Base-by-base conservation (phyloP, 1,284 basidiomycete species). In the Porogramme epimiltina region DNA sequence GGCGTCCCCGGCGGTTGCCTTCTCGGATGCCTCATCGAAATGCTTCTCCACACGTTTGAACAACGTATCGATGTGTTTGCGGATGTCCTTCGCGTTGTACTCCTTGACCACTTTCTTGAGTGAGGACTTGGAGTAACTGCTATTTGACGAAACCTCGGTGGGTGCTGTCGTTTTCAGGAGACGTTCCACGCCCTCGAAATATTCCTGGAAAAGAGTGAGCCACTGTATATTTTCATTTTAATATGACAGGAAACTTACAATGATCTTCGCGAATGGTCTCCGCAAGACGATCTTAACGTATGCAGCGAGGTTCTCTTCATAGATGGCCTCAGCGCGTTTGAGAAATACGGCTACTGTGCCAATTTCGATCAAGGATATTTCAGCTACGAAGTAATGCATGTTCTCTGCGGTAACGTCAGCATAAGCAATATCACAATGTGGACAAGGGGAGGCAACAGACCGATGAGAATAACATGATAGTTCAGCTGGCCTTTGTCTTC, bases 401-500 rank as follows among this genome's bases (percentile, higher is more conserved):
- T 99, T 99, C 70, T 98, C 96, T 97, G 64, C 9, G 13, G 25
- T 19, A 47, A 3, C 3, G 15, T 45, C 33, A 56, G 44, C 25
- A 9, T 45, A 22, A 5, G 20, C 48, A 34, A 51, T 18, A 33
- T 15, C 23, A n/a, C 13, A 13, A 31, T 6, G 13, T n/a, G n/a
- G 8, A 31, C 28, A 13, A 31, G 20, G 15, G 4, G 18, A 9
- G 8, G 20, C 5, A 46, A 42, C 23, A 5, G 4, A 94, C 94
- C 94, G 54, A 98, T 93, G 59, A 99, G 79, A 62, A 98, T 89
- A 60, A 98, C 93, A 66, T 97, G 92, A 64, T 95, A 97, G 68
- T 98, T 98, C 48, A 98, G 78, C 66, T 96, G 93, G 1, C 94
- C 94, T 70, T 99, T 99, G 71, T 96, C 96, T 63, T 97, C 95